Conservation (phyloP, 2,329 filamentous ascomycete genomes). For the Venturia carpophila region DNA sequence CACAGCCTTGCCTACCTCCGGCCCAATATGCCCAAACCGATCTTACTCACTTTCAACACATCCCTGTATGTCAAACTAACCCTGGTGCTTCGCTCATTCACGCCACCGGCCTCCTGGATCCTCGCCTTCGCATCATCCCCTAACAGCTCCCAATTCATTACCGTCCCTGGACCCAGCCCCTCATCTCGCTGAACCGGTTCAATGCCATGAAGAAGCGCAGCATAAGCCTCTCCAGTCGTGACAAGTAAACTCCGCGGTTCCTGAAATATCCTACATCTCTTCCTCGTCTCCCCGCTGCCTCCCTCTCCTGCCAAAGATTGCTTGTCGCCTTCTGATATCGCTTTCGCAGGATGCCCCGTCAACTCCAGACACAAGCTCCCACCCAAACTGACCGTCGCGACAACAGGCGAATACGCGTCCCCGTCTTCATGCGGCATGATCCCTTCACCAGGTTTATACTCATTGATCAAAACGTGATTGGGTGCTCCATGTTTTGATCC, state of each 20-base stretch:
- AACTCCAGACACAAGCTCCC: constrained; percentile 71
- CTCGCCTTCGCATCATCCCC: constrained; percentile 31
- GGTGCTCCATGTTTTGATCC: constrained; percentile 65
- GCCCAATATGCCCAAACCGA: constrained; percentile 60
- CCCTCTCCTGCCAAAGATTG: background rate
- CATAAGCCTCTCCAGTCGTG: constrained; percentile 62
- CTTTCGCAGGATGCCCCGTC: constrained; percentile 42
- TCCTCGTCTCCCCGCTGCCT: constrained; percentile 21
- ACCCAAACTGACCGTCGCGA: constrained; percentile 84
- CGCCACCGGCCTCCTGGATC: constrained; percentile 27
- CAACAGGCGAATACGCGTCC: constrained; percentile 73
- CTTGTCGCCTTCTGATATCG: constrained; percentile 21
- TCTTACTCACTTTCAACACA: constrained; percentile 70
- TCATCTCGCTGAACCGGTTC: constrained; percentile 57
- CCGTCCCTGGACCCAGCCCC: constrained; percentile 50
- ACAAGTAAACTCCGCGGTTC: constrained; percentile 75
- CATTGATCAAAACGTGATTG: constrained; percentile 91
- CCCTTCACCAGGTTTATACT: constrained; percentile 80
- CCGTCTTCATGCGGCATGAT: constrained; percentile 98
- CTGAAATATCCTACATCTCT: constrained; percentile 60
- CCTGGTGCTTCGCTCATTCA: constrained; percentile 51
- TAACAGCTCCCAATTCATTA: constrained; percentile 63
- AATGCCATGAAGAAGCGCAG: constrained; percentile 67
- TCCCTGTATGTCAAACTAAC: constrained; percentile 79
- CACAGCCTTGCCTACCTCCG: constrained; percentile 20